Conservation (phyloP, 1,139 yeast species). For the Lodderomyces theae region DNA sequence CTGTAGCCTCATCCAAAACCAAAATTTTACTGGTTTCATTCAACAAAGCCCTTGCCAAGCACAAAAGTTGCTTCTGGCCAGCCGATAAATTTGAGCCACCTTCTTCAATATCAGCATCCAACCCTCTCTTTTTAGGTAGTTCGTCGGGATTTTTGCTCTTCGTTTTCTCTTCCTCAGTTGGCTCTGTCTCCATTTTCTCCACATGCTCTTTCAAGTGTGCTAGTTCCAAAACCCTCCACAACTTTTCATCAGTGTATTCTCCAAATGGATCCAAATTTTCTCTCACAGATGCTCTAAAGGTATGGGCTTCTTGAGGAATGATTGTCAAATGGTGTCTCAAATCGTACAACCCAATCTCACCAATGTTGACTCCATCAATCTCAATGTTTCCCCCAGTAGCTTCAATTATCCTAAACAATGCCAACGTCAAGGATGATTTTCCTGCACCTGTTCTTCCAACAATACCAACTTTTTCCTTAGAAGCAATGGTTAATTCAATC, state of each 20-base stretch:
- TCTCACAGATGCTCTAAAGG: slow-evolving; percentile 62
- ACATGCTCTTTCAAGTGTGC: slow-evolving; percentile 55
- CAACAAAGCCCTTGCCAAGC: slow-evolving; percentile 71
- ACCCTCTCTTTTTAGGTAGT: slow-evolving; percentile 24
- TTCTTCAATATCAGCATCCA: slow-evolving; percentile 53
- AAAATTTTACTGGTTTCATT: slow-evolving; percentile 55
- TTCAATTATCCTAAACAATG: slow-evolving; percentile 34
- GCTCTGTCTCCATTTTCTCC: slow-evolving; percentile 25
- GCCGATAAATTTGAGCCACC: slow-evolving; percentile 74
- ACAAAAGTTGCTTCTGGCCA: slow-evolving; percentile 76
- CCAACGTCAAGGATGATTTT: slow-evolving; percentile 32
- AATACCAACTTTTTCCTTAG: slow-evolving; percentile 34
- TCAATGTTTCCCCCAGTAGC: slow-evolving; percentile 27
- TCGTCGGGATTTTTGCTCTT: slow-evolving; percentile 24
- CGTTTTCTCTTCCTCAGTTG: slow-evolving; percentile 17
- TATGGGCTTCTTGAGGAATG: slow-evolving; percentile 70
- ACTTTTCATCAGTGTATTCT: slow-evolving; percentile 47
- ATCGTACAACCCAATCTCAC: slow-evolving; percentile 46
- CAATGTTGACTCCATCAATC: slow-evolving; percentile 52
- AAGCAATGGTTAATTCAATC: slow-evolving; percentile 23
- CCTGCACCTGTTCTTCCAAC: slow-evolving; percentile 42
- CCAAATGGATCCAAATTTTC: slow-evolving; percentile 62
- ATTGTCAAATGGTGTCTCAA: slow-evolving; percentile 57
- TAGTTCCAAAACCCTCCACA: slow-evolving; percentile 53
- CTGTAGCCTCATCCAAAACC: slow-evolving; percentile 82